Evolutionary conservation across 345 rosid species (phyloP).

Genomic region (Crucihimalaya himalaica): DNA sequence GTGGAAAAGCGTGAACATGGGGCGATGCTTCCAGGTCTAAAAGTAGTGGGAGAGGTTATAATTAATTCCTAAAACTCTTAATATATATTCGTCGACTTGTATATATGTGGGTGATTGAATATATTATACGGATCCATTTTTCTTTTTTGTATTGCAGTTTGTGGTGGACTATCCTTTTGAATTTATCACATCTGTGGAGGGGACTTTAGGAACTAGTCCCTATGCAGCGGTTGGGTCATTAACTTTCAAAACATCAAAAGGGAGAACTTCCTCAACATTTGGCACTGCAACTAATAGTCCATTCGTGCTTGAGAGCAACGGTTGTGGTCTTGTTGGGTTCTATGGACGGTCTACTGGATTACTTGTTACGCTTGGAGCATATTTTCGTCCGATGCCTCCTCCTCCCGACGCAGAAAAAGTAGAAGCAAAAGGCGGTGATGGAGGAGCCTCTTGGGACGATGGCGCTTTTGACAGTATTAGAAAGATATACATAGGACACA

Average conservation of each 20-base stretch:
- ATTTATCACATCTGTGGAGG: constrained; percentile 17
- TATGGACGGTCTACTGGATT: constrained; percentile 7
- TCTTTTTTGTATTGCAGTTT: background rate
- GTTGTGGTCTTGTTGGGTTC: constrained; percentile 24
- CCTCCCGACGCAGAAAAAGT: background rate
- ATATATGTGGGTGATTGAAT: background rate
- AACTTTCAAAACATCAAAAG: constrained; percentile 34
- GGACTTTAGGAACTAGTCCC: too few species aligned
- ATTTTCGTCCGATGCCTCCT: background rate
- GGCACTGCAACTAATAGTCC: constrained; percentile 3
- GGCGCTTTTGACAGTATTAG: background rate
- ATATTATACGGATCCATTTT: background rate
- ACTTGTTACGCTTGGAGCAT: background rate
- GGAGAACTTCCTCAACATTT: constrained; percentile 6
- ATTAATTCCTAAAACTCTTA: background rate
- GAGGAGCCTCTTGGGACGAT: constrained; percentile 28
- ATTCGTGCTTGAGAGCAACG: constrained; percentile 16
- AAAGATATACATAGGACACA: background rate
- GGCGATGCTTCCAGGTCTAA: too few species aligned
- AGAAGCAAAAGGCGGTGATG: constrained; percentile 9
- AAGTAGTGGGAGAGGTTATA: background rate
- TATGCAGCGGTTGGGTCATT: too few species aligned
- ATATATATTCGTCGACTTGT: background rate
- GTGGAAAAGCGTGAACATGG: background rate
- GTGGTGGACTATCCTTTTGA: constrained; percentile 28